Evolutionary conservation across 1,139 yeast species (phyloP).

Genomic region (Blastobotrys proliferans): DNA sequence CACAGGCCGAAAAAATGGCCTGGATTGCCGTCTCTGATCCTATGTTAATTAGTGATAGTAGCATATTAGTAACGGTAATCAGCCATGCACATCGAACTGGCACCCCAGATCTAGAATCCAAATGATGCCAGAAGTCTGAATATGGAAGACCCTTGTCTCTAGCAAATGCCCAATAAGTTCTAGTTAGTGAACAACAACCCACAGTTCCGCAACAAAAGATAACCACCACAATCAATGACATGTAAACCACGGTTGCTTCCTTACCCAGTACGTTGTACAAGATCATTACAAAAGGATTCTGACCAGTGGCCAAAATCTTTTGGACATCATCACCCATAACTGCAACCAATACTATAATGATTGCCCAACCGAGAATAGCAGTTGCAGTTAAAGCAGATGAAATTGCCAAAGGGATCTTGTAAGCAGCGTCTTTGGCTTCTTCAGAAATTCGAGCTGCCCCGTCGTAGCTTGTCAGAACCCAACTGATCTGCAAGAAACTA

Average conservation of each 20-base stretch:
- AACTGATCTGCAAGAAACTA: constrained; percentile 59
- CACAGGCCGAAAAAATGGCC: constrained; percentile 71
- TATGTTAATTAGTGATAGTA: constrained; percentile 53
- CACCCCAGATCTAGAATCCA: constrained; percentile 50
- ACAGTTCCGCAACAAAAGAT: constrained; percentile 48
- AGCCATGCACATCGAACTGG: constrained; percentile 66
- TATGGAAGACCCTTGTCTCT: constrained; percentile 64
- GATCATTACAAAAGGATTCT: constrained; percentile 59
- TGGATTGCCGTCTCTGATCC: constrained; percentile 64
- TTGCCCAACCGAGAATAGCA: constrained; percentile 55
- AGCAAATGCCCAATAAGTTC: constrained; percentile 63
- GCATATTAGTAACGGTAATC: constrained; percentile 53
- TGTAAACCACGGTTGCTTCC: constrained; percentile 49
- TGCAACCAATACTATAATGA: constrained; percentile 60
- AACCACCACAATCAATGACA: constrained; percentile 51
- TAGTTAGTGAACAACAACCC: constrained; percentile 53
- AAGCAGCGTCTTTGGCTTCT: constrained; percentile 58
- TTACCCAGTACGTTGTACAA: constrained; percentile 48
- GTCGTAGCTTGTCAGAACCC: constrained; percentile 74
- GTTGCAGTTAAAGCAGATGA: constrained; percentile 56
- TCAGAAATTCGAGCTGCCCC: constrained; percentile 68
- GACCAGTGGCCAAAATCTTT: constrained; percentile 47
- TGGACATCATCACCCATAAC: constrained; percentile 48
- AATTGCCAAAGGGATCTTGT: constrained; percentile 61
- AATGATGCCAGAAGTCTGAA: constrained; percentile 46